These are phyloP conservation scores for Haplosporangium sp. DNA, from an alignment of 371 early-diverging fungal genomes.

Conservation along the genomic window DNA sequence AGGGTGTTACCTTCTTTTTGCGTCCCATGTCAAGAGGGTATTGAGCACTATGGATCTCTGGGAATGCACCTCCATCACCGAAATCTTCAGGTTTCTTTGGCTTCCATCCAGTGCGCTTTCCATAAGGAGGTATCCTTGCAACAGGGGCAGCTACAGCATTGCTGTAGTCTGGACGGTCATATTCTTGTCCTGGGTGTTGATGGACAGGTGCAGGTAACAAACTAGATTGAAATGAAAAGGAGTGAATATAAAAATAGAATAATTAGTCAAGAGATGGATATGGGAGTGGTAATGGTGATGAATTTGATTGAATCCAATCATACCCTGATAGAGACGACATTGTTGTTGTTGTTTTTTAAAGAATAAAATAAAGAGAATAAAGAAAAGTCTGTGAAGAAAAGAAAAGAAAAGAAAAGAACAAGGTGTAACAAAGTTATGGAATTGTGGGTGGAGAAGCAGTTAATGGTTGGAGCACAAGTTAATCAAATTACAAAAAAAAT, in stretches of 20 bases:
- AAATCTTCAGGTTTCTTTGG: conserved; percentile 90
- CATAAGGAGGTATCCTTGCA: conserved; percentile 82
- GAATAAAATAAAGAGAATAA: neutral
- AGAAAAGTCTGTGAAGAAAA: neutral
- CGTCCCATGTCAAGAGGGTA: conserved; percentile 96
- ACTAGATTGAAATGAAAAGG: neutral
- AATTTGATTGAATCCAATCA: neutral
- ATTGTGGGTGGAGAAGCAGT: too few relatives aligned
- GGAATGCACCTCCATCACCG: conserved; percentile 97
- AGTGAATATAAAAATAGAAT: neutral
- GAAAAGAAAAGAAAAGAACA: neutral
- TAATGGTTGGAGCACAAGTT: too few relatives aligned
- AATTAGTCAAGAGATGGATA: neutral
- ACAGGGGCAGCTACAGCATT: conserved; percentile 57
- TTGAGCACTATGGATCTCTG: conserved; percentile 92
- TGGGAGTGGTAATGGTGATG: neutral
- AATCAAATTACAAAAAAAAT: conserved; percentile 8
- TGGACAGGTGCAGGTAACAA: conserved; percentile 51
- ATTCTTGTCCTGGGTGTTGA: conserved; percentile 44
- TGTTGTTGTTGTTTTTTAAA: too few relatives aligned
- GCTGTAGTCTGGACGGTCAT: conserved; percentile 30
- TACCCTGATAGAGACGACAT: conserved; percentile 55
- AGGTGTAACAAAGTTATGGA: neutral
- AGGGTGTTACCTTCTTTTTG: conserved; percentile 64
- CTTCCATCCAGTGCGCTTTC: conserved; percentile 81